Evolutionary conservation across 2,329 filamentous ascomycete genomes (phyloP).

Genomic region (Apiospora phragmitis): DNA sequence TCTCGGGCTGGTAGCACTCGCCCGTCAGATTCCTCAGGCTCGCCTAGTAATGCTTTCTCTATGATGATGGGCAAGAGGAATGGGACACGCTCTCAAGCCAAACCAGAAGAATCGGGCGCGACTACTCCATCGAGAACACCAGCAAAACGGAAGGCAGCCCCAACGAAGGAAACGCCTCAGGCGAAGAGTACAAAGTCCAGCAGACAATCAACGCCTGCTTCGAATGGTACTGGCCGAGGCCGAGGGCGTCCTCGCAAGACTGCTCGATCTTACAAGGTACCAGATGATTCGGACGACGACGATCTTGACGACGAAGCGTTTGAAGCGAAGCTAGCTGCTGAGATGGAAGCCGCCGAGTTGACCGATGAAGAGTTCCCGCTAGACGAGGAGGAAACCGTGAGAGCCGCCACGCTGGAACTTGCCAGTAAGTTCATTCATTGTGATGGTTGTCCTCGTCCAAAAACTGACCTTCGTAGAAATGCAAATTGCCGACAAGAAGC

Average conservation of each 20-base stretch:
- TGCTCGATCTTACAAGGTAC: conserved; percentile 50
- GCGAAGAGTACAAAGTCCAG: conserved; percentile 76
- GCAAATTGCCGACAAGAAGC: conserved; percentile 86
- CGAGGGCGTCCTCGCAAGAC: conserved; percentile 53
- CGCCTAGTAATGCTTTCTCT: conserved; percentile 48
- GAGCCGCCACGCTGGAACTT: conserved; percentile 68
- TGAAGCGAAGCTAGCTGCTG: conserved; percentile 72
- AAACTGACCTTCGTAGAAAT: conserved; percentile 52
- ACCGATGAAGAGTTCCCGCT: conserved; percentile 36
- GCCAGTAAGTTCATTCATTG: conserved; percentile 62
- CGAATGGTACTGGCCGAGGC: conserved; percentile 40
- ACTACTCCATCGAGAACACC: conserved; percentile 23
- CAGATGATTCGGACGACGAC: conserved; percentile 61
- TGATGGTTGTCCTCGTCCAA: not conserved
- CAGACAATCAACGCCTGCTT: conserved; percentile 70
- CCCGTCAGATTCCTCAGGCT: conserved; percentile 20
- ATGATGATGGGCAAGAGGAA: conserved; percentile 52
- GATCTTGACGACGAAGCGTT: conserved; percentile 80
- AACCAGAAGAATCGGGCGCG: conserved; percentile 17
- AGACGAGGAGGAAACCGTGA: conserved; percentile 62
- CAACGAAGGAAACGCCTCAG: conserved; percentile 32
- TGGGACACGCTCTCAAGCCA: conserved; percentile 23
- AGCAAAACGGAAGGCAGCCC: conserved; percentile 38
- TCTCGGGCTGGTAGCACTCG: conserved; percentile 40
- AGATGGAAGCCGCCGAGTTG: conserved; percentile 47